Conservation (phyloP, 352 stramenopile species). For the Pythium phragmitis region DNA sequence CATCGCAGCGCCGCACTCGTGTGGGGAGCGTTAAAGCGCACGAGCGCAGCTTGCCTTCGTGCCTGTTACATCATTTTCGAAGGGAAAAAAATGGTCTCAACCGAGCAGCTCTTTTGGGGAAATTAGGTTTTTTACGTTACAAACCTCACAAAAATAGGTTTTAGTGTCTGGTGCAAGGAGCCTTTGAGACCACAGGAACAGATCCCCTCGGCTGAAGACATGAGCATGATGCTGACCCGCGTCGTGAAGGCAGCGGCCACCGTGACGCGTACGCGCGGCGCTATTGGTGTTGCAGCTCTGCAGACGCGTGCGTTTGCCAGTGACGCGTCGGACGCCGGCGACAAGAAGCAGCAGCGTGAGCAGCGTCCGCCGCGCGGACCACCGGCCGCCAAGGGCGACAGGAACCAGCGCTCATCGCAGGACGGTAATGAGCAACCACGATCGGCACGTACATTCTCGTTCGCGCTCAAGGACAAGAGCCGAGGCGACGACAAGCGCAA, state of each 20-base stretch:
- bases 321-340: slow-evolving; percentile 7
- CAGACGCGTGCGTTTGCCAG: slow-evolving; percentile 16
- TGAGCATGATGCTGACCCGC: slow-evolving; percentile 19
- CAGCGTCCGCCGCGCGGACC: slow-evolving; percentile 8
- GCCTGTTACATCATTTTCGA: neutral
- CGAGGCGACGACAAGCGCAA: slow-evolving; percentile 7
- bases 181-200: slow-evolving; percentile 8
- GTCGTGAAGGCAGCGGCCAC: slow-evolving; percentile 3
- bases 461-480: slow-evolving; percentile 22
- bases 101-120: too few species aligned
- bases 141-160: slow-evolving; percentile 10
- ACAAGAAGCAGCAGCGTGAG: slow-evolving; percentile 30
- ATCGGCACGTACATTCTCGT: slow-evolving; percentile 21
- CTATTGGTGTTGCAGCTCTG: neutral
- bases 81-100: neutral
- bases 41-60: slow-evolving; percentile 15
- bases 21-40: neutral
- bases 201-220: neutral
- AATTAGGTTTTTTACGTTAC: slow-evolving; percentile 9
- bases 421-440: slow-evolving; percentile 5
- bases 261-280: slow-evolving; percentile 12
- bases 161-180: slow-evolving; percentile 14
- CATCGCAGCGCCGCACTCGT: neutral
- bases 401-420: slow-evolving; percentile 36
- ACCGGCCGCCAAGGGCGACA: slow-evolving; percentile 24